Evolutionary conservation across 176 grass and related monocot species (phyloP).

Genomic region (Rhipidocladum racemiflorum): DNA sequence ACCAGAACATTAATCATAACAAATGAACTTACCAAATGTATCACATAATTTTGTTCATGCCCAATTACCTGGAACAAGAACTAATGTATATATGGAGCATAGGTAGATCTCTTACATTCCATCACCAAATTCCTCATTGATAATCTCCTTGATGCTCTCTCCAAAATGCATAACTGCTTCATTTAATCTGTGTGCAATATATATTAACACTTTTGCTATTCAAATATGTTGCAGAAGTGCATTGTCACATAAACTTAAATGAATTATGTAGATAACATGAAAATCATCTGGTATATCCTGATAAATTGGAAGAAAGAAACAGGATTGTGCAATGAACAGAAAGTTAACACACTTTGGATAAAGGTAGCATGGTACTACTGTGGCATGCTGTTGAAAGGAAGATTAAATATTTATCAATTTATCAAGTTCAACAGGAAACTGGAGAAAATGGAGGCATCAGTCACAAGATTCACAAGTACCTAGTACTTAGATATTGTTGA

Average conservation of each 20-base stretch:
- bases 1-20: not conserved
- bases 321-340: not conserved
- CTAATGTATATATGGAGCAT: conserved; percentile 17
- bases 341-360: not conserved
- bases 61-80: not conserved
- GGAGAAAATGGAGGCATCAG: not conserved
- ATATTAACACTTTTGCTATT: not conserved
- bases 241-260: not conserved
- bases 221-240: not conserved
- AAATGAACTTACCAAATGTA: not conserved
- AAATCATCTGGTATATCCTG: not conserved
- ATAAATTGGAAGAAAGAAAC: conserved; percentile 13
- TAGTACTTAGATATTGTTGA: not conserved
- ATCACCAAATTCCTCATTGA: conserved; percentile 97
- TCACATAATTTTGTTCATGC: not conserved
- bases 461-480: not conserved
- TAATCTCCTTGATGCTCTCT: conserved; percentile 98
- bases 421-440: not conserved
- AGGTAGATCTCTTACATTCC: conserved; percentile 71
- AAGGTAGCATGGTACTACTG: not conserved
- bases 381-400: not conserved
- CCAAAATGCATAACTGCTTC: conserved; percentile 99
- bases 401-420: not conserved
- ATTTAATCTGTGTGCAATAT: conserved; percentile 58
- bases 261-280: not conserved